Base-by-base conservation (phyloP, 2,329 filamentous ascomycete species). In the Penicillium sp. region DNA sequence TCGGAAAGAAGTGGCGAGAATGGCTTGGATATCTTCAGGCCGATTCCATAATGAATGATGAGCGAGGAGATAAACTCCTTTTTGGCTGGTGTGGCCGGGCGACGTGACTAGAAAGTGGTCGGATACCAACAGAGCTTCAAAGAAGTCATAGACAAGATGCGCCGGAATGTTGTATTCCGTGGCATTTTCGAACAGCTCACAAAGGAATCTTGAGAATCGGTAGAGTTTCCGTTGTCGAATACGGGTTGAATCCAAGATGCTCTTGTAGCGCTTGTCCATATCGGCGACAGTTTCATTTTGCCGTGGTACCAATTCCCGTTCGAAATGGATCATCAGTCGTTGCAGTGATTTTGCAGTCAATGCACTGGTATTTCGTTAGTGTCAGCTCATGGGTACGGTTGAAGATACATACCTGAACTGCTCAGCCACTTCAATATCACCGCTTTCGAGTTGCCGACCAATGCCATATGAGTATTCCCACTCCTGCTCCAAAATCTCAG, bases 381-480 rank as follows among this genome's bases (percentile, higher is more conserved):
- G 22, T 37, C 11, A 12, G 12, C 1, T 26, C n/a, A 20, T 12
- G 17, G 14, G 23, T 11, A 4, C 6, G 11, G 30, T 16, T 9
- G 13, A 20, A 37, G 3, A 11, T 40, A 37, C 53, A 30, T 61
- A 73, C 71, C 83, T 93, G 63, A 98, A 98, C 61, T 98, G 92
- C 68, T 96, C 92, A 1, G 92, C 92, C 28, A 96, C 92, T 67
- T 96, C 90, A 27, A 96, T 84, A 61, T 96, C 88, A 45, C 92
- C 93, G 18, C 86, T 85, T 52, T 93, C 82, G n/a, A 98, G 75
- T 60, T 92, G 84, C 32, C 85, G 79, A 16, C 90, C 92, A 39
- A 98, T 86, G 54, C 89, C 82, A 56, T 96, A 96, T 36, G 85
- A 93, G 57, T 96, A 96, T 40, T 88, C 87, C 92, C 92, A 98